A percentile compares a stretch with the other conserved stretches of the same genome.
Evolutionary conservation across 208 protist genomes (phyloP).

Genomic region (Leishmania mexicana): DNA sequence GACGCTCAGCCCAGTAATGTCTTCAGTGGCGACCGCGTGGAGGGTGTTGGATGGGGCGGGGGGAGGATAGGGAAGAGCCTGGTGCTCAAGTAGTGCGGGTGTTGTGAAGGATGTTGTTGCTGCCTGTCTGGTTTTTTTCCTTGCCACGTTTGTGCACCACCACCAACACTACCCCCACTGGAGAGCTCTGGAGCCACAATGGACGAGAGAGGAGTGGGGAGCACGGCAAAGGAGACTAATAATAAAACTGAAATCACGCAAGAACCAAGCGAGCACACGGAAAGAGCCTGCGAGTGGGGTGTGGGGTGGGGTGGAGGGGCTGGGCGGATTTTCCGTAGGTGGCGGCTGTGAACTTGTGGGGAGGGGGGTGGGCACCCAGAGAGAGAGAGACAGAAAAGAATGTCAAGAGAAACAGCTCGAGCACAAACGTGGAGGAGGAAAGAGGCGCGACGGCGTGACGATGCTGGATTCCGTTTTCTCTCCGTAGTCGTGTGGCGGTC

Average conservation of each 20-base stretch:
- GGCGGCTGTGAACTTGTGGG: not conserved
- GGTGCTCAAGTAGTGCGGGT: not conserved
- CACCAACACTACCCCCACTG: not conserved
- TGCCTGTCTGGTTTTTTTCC: not conserved
- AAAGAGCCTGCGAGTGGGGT: no score
- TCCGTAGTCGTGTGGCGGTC: not conserved
- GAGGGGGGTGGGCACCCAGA: not conserved
- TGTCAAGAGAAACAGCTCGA: not conserved
- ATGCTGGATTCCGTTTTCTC: not conserved
- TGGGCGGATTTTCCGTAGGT: no score
- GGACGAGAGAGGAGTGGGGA: not conserved
- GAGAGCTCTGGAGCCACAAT: not conserved
- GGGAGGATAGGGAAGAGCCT: not conserved
- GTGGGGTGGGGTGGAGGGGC: no score
- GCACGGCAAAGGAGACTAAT: not conserved
- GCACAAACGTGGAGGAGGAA: not conserved
- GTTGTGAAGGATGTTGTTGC: not conserved
- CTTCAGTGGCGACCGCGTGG: not conserved
- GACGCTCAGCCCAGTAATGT: not conserved
- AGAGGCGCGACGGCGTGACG: not conserved
- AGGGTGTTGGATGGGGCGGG: not conserved
- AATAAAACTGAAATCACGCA: conserved; percentile 7
- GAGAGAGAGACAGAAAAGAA: not conserved
- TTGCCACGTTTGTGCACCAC: not conserved
- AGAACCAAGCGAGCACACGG: not conserved